Percentiles rank a stretch among this genome's conserved stretches.
Conservation (phyloP, 2,329 filamentous ascomycete genomes). For the Amphichorda felina region DNA sequence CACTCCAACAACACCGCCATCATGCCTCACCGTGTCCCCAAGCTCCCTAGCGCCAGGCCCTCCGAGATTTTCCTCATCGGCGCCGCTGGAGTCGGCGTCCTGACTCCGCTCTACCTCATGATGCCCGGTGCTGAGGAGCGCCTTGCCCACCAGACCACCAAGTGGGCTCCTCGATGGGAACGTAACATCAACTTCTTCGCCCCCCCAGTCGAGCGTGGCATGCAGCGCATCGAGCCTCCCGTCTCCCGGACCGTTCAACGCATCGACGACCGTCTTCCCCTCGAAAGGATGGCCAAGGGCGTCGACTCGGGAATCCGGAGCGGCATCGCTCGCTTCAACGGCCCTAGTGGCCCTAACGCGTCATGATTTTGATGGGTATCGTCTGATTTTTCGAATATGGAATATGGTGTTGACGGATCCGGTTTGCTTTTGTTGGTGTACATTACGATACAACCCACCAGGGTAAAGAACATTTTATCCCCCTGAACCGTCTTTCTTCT, state of each 20-base stretch:
- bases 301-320: slow-evolving; percentile 34
- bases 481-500: not conserved
- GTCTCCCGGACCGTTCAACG: slow-evolving; percentile 30
- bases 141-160: slow-evolving; percentile 38
- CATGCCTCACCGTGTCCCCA: slow-evolving; percentile 33
- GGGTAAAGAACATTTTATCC: not conserved
- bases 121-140: slow-evolving; percentile 44
- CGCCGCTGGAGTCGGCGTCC: slow-evolving; percentile 37
- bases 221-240: slow-evolving; percentile 36
- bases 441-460: not conserved
- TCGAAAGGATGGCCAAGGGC: slow-evolving; percentile 36
- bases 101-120: slow-evolving; percentile 46
- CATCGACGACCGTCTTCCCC: slow-evolving; percentile 33
- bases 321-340: slow-evolving; percentile 24
- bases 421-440: not conserved
- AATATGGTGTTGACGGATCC: not conserved
- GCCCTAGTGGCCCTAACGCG: not conserved
- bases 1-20: not conserved
- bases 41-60: slow-evolving; percentile 34
- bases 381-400: not conserved
- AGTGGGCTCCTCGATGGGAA: slow-evolving; percentile 50
- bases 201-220: slow-evolving; percentile 30
- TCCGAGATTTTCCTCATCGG: slow-evolving; percentile 41
- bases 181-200: slow-evolving; percentile 42
- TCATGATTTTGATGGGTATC: no score